Conservation (phyloP, 805 yeast genomes). For the Candida chauliodis region DNA sequence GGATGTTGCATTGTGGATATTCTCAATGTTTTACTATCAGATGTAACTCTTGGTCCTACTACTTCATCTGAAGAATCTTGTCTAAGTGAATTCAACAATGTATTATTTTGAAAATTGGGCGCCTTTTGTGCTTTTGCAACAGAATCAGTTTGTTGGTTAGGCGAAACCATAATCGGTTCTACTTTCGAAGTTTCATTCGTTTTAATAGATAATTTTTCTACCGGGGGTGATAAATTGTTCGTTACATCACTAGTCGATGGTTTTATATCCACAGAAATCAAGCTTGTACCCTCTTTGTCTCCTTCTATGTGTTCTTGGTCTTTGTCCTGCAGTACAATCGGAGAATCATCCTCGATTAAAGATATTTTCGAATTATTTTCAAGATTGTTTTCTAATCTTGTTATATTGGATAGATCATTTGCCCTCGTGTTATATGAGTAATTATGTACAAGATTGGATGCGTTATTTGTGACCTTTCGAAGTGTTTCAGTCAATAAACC, state of each 20-base stretch:
- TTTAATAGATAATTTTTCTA: constrained; percentile 3
- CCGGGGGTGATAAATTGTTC: neutral
- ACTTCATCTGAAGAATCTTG: constrained; percentile 1
- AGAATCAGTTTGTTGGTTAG: neutral
- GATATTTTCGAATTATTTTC: neutral
- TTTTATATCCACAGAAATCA: neutral
- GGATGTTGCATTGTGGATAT: constrained; percentile 23
- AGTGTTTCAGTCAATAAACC: constrained; percentile 35
- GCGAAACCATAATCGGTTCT: neutral
- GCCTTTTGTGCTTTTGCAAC: neutral
- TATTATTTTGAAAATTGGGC: neutral
- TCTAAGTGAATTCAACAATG: neutral
- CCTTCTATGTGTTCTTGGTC: neutral
- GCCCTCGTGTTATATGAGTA: constrained; percentile 11
- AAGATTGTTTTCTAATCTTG: neutral
- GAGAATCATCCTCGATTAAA: neutral
- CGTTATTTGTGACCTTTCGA: constrained; percentile 41
- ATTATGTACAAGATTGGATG: constrained; percentile 32
- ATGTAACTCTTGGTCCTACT: constrained; percentile 25
- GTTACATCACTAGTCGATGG: neutral
- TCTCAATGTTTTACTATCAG: constrained; percentile 33
- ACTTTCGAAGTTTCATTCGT: constrained; percentile 1
- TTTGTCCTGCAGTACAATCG: neutral
- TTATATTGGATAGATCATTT: neutral
- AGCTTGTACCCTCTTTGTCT: neutral